These are phyloP conservation scores for Raffaelea deltoideospora DNA, from an alignment of 2,329 filamentous ascomycete genomes.

Conservation along the genomic window DNA sequence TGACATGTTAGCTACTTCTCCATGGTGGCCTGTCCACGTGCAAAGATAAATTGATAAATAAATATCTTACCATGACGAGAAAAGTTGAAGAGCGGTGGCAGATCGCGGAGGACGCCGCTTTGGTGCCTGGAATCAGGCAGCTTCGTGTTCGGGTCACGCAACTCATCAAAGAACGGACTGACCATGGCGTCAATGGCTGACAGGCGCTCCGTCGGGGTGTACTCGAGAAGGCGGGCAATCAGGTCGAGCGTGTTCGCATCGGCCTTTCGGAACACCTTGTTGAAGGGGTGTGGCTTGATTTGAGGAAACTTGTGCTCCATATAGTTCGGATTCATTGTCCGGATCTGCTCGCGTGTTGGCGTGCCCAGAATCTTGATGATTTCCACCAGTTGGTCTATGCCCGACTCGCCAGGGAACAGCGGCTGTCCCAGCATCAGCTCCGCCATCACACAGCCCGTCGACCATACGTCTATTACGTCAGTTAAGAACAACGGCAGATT, in stretches of 20 bases:
- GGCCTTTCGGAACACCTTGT: slow-evolving; percentile 97
- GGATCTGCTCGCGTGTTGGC: slow-evolving; percentile 92
- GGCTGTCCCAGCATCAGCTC: slow-evolving; percentile 98
- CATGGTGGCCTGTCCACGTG: neutral
- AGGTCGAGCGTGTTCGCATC: slow-evolving; percentile 85
- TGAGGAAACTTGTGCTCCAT: slow-evolving; percentile 99
- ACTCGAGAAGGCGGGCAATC: slow-evolving; percentile 86
- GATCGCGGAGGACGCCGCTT: slow-evolving; percentile 61
- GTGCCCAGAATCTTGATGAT: slow-evolving; percentile 99
- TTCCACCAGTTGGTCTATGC: slow-evolving; percentile 95
- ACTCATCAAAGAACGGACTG: slow-evolving; percentile 95
- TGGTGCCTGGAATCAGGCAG: slow-evolving; percentile 89
- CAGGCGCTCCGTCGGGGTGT: slow-evolving; percentile 90
- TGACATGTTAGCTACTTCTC: neutral
- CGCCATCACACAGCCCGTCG: slow-evolving; percentile 97
- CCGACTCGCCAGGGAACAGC: slow-evolving; percentile 93
- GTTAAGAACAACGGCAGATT: neutral
- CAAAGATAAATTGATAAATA: neutral
- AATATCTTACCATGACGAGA: slow-evolving; percentile 67
- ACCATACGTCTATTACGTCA: slow-evolving; percentile 75
- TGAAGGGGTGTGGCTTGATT: slow-evolving; percentile 98
- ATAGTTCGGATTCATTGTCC: slow-evolving; percentile 99
- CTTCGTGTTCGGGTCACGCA: slow-evolving; percentile 79
- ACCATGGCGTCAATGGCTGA: slow-evolving; percentile 94
- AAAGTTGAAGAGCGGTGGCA: slow-evolving; percentile 87